Percentiles rank a stretch among this genome's conserved stretches.
Evolutionary conservation across 768 basidiomycete species (phyloP).

Genomic region (Amanita rubescens): DNA sequence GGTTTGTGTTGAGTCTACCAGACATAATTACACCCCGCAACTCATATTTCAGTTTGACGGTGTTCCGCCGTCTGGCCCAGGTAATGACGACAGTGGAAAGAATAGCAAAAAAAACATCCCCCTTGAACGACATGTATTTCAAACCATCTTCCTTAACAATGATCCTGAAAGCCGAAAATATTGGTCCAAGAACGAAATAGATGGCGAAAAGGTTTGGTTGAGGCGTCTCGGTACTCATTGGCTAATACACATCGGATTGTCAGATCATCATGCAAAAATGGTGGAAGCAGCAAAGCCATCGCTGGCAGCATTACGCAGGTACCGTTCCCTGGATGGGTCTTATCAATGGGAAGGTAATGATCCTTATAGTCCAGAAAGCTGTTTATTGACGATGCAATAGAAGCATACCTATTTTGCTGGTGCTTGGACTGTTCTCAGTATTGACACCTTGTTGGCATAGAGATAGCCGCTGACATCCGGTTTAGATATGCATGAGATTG

Average conservation of each 20-base stretch:
- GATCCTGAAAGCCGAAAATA: conserved; percentile 27
- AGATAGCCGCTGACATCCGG: not conserved
- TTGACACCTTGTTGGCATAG: not conserved
- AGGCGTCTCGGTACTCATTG: not conserved
- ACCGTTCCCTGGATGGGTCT: conserved; percentile 32
- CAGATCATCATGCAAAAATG: conserved; percentile 35
- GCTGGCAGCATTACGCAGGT: conserved; percentile 37
- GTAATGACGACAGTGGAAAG: not conserved
- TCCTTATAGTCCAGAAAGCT: not conserved
- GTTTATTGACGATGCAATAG: conserved; percentile 6
- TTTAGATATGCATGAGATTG: conserved; percentile 32
- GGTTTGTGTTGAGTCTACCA: conserved; percentile 17
- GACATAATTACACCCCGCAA: not conserved
- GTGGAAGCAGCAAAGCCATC: conserved; percentile 49
- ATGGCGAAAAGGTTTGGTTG: conserved; percentile 20
- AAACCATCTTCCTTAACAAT: conserved; percentile 42
- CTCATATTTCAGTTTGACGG: conserved; percentile 17
- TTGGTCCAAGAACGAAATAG: conserved; percentile 37
- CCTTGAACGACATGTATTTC: conserved; percentile 37
- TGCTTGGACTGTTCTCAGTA: conserved; percentile 31
- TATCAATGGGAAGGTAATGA: conserved; percentile 25
- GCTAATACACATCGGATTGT: not conserved
- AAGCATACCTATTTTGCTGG: conserved; percentile 29
- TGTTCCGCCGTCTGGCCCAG: conserved; percentile 12
- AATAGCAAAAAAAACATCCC: conserved; percentile 17